phyloP scores from a whole-genome alignment of 441 rosid species.

The Erodium texanum region DNA sequence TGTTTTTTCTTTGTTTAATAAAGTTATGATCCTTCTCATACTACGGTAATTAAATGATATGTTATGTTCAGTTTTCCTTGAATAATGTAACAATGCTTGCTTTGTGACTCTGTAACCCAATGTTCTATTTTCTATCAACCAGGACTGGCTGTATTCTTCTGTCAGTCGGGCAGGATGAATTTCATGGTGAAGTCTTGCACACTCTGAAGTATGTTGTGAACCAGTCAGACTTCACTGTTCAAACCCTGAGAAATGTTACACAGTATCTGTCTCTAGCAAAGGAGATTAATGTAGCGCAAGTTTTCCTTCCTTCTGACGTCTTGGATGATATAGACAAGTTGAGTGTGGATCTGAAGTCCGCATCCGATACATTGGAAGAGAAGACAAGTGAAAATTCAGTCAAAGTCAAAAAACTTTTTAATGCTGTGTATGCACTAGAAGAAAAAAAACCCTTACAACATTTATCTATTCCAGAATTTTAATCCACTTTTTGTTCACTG shows the following conservation, averaged over 20 bases:
- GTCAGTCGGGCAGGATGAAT: constrained; percentile 73
- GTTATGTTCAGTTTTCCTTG: background rate
- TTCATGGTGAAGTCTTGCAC: constrained; percentile 58
- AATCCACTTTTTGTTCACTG: background rate
- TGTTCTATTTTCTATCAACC: constrained; percentile 14
- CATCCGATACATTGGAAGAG: constrained; percentile 58
- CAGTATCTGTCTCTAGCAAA: constrained; percentile 82
- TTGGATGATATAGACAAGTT: constrained; percentile 66
- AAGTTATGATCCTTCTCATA: background rate
- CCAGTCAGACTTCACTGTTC: constrained; percentile 82
- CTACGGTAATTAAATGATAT: background rate
- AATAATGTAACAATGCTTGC: background rate
- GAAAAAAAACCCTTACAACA: constrained; percentile 14
- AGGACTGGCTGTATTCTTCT: constrained; percentile 88
- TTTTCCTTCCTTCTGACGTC: constrained; percentile 61
- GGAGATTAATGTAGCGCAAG: constrained; percentile 63
- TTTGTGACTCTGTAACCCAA: constrained; percentile 7
- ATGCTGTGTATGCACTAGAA: constrained; percentile 50
- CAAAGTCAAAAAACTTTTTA: constrained; percentile 58
- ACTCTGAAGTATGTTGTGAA: constrained; percentile 80
- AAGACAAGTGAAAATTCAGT: constrained; percentile 62
- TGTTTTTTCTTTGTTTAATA: background rate
- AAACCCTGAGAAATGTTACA: constrained; percentile 72
- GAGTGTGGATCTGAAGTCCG: constrained; percentile 54
- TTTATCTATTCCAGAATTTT: background rate